These are phyloP conservation scores for Amaranthus cruentus DNA, from an alignment of 148 eudicot species.

Conservation along the genomic window DNA sequence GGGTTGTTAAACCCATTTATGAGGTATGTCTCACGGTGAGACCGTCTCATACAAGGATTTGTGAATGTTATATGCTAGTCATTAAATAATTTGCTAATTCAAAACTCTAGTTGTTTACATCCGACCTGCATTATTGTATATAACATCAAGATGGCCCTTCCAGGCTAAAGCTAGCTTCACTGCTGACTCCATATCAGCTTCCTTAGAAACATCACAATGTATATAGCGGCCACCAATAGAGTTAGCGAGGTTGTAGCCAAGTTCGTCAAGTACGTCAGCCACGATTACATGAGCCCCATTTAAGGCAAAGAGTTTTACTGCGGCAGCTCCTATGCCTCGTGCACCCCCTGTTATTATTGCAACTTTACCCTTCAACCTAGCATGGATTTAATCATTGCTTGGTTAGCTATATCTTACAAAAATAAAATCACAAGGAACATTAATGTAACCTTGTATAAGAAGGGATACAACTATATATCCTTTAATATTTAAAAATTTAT, in stretches of 20 bases:
- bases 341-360: constrained; percentile 86
- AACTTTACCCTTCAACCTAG: constrained; percentile 69
- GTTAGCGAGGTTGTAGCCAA: constrained; percentile 46
- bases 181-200: constrained; percentile 55
- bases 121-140: constrained; percentile 73
- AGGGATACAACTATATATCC: no score
- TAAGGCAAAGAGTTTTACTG: constrained; percentile 49
- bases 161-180: constrained; percentile 54
- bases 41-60: not conserved
- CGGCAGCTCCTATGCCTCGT: constrained; percentile 85
- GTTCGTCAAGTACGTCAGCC: constrained; percentile 70
- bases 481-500: no score
- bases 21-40: no score
- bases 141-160: constrained; percentile 75
- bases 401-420: not conserved
- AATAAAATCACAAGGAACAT: no score
- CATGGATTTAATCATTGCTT: not conserved
- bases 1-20: no score
- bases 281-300: constrained; percentile 72
- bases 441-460: no score
- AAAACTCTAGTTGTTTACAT: not conserved
- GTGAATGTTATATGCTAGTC: not conserved
- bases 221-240: constrained; percentile 61
- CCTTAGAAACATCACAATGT: constrained; percentile 77
- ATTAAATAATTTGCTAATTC: no score